phyloP scores from a whole-genome alignment of 140 eudicot species.

The Ambrosia hybrid region DNA sequence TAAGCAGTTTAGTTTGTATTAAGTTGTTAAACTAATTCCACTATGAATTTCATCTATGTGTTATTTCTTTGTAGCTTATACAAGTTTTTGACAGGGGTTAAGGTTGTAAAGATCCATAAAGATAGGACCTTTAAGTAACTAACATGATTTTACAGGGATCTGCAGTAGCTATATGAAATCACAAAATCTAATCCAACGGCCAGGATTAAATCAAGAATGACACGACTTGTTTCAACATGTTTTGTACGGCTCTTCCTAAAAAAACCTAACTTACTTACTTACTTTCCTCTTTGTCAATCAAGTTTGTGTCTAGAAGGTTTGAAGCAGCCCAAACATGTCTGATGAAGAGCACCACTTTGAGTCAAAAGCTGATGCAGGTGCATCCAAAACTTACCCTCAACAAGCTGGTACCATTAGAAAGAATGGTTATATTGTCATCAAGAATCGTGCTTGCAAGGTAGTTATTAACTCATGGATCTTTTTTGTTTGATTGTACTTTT shows the following conservation, averaged over 20 bases:
- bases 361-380: constrained; percentile 67
- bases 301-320: neutral
- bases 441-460: constrained; percentile 57
- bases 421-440: constrained; percentile 59
- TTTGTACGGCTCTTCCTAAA: constrained; percentile 14
- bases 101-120: neutral
- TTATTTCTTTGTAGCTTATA: neutral
- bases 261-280: constrained; percentile 9
- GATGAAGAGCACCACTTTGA: constrained; percentile 74
- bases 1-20: neutral
- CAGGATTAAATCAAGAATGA: constrained; percentile 10
- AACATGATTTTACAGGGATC: neutral
- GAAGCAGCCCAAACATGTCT: constrained; percentile 33
- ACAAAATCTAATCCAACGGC: constrained; percentile 17
- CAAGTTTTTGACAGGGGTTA: neutral
- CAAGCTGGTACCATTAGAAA: constrained; percentile 76
- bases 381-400: constrained; percentile 64
- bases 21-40: neutral
- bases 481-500: neutral
- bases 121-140: neutral
- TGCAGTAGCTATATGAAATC: no score
- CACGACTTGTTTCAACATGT: constrained; percentile 9
- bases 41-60: neutral
- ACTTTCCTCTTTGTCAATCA: neutral
- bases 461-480: neutral